Evolutionary conservation across 495 filamentous ascomycete species (phyloP), one percentile per base, ranked within the genome.

Genomic region (Ascobolus immersus): DNA sequence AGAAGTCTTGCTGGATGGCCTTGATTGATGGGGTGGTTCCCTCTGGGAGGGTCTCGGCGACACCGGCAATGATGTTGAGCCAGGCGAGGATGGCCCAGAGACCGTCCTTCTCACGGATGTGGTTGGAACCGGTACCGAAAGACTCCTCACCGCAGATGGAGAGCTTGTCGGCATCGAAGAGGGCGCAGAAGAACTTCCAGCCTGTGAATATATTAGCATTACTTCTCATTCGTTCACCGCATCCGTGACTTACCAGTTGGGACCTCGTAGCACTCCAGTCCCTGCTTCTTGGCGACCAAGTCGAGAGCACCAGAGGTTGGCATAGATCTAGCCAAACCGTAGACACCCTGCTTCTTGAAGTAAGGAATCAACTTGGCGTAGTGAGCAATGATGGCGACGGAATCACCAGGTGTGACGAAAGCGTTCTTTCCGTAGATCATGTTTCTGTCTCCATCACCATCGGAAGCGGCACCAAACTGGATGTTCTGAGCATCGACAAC

Each of bases 181-280:
- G 62, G 47, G 80, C 86, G 54, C 86, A 96, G 71, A 96, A 96
- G 66, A 96, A 96, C 56, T 96, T 96, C 86, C 86, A 96, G 37
- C 86, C 86, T n/a, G n/a, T n/a, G n/a, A n/a, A n/a, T n/a, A n/a
- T n/a, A n/a, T n/a, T n/a, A n/a, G n/a, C n/a, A n/a, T n/a, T n/a
- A n/a, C n/a, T n/a, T n/a, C n/a, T n/a, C n/a, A n/a, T n/a, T n/a
- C n/a, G n/a, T n/a, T n/a, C n/a, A n/a, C n/a, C n/a, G n/a, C n/a
- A n/a, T n/a, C n/a, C n/a, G n/a, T n/a, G n/a, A n/a, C n/a, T n/a
- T n/a, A n/a, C n/a, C n/a, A 1, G 86, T 96, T 8, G 86, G 86
- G 4, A 96, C 86, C 56, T 96, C 86, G 57, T 96, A 96, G 56
- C 68, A 72, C 56, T 81, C 59, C 17, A 94, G 61, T 14, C 80